Conservation (phyloP, 768 basidiomycete species). For the Nidularia sp. region DNA sequence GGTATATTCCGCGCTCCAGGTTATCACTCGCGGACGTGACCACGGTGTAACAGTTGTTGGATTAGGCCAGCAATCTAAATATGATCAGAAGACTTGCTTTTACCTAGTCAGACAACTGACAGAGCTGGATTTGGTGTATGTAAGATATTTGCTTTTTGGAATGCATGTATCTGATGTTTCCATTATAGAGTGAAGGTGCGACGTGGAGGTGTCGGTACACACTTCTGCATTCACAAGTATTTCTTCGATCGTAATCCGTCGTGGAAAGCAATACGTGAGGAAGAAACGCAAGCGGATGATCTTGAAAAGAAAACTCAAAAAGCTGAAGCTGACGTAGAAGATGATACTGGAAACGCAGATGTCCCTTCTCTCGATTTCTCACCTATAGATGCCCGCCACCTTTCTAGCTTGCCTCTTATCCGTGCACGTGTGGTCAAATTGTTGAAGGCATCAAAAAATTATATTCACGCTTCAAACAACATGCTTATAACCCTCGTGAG, state of each 20-base stretch:
- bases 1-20: conserved; percentile 81
- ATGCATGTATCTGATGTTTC: background rate
- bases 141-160: background rate
- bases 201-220: conserved; percentile 69
- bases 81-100: conserved; percentile 88
- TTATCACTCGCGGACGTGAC: conserved; percentile 79
- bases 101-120: conserved; percentile 78
- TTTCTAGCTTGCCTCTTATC: conserved; percentile 72
- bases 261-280: conserved; percentile 76
- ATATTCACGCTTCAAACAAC: conserved; percentile 71
- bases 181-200: conserved; percentile 65
- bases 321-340: conserved; percentile 22
- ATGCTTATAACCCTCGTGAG: conserved; percentile 75
- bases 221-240: conserved; percentile 80
- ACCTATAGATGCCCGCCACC: conserved; percentile 72
- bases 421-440: conserved; percentile 68
- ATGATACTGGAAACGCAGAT: conserved; percentile 29
- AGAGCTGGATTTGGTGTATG: conserved; percentile 72
- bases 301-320: conserved; percentile 12
- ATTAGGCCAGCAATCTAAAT: conserved; percentile 71
- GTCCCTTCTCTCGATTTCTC: conserved; percentile 48
- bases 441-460: conserved; percentile 63
- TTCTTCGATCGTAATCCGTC: conserved; percentile 72
- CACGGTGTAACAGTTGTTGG: conserved; percentile 75
- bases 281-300: conserved; percentile 52